Base-by-base conservation (phyloP, 306 rosid species). In the Ceratonia siliqua region DNA sequence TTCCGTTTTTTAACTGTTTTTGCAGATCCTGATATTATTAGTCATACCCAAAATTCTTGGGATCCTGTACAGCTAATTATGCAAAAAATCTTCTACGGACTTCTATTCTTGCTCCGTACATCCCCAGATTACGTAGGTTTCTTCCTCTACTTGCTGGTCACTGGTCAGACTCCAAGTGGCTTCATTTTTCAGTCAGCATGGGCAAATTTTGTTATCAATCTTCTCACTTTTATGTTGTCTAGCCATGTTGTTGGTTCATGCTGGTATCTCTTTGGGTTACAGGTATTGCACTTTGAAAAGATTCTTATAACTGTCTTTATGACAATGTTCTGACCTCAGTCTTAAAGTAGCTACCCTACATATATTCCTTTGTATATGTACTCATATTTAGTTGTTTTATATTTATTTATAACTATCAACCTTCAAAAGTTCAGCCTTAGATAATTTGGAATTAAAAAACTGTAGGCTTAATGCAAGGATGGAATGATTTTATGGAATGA, bases 261-360 rank as follows among this genome's bases (percentile, higher is more conserved):
- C 73, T 93, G 97, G 97, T 93, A 91, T 72, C 97, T 91, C 39
- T 68, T 93, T 17, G 98, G 97, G 59, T 85, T 91, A 70, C 97
- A 93, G 91, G 98, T n/a, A n/a, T n/a, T n/a, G n/a, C n/a, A n/a
- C n/a, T n/a, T n/a, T n/a, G n/a, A n/a, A n/a, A n/a, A n/a, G n/a
- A n/a, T n/a, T n/a, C n/a, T n/a, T n/a, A n/a, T n/a, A n/a, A n/a
- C n/a, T n/a, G n/a, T n/a, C n/a, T n/a, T n/a, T n/a, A n/a, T n/a
- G n/a, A n/a, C n/a, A n/a, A n/a, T n/a, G n/a, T n/a, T n/a, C n/a
- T n/a, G n/a, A n/a, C n/a, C n/a, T 86, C 55, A 53, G 79, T 75
- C 68, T 45, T 35, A 46, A 75, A 41, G 52, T n/a, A n/a, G n/a
- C n/a, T n/a, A n/a, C n/a, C n/a, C n/a, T n/a, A n/a, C n/a, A n/a